Evolutionary conservation across 805 yeast genomes (phyloP), one percentile per base, ranked within the genome.

Genomic region (Wickerhamiella parazyma): DNA sequence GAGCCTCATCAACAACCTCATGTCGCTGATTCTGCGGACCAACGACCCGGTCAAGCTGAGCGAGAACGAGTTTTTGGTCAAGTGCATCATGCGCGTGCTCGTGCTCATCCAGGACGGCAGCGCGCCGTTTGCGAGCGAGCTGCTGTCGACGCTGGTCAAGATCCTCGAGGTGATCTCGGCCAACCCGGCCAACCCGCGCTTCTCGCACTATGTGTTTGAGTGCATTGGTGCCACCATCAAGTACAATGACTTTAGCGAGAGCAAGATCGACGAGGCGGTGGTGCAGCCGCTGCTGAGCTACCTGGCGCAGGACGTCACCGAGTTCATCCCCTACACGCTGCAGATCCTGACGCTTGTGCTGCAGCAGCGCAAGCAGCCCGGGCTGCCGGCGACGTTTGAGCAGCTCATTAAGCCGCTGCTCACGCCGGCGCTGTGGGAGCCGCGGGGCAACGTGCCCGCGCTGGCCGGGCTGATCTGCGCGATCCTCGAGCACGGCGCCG

Each of bases 101-200:
- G 74, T 86, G 14, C 72, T 85, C 7, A 84, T 81, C 52, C 83
- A 81, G 49, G 63, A 76, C 1, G 53, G 61, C 7, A 54, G 55
- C 17, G 39, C 45, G 10, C 57, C 61, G 3, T 60, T 58, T 41
- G 60, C 62, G 3, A 54, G 49, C 3, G 41, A 48, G 16, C 56
- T 83, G n/a, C 65, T 84, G 29, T 68, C 71, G 26, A 87, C 87
- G 57, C 65, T 89, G 35, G 62, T 87, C 36, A 66, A 71, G 41
- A 81, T 91, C 38, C 68, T 87, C 39, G 69, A 68, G 12, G 73
- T 76, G 12, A 85, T 87, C 44, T 68, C 86, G 19, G 78, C 76
- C 53, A 91, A 91, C 55, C 99, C 99, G 5, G 83, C 97, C 4
- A 91, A 91, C 62, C 98, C 99, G 36, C 75, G 79, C 53, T 91